Evolutionary conservation across 2,329 filamentous ascomycete species (phyloP).

Genomic region (Penicillium sp.): DNA sequence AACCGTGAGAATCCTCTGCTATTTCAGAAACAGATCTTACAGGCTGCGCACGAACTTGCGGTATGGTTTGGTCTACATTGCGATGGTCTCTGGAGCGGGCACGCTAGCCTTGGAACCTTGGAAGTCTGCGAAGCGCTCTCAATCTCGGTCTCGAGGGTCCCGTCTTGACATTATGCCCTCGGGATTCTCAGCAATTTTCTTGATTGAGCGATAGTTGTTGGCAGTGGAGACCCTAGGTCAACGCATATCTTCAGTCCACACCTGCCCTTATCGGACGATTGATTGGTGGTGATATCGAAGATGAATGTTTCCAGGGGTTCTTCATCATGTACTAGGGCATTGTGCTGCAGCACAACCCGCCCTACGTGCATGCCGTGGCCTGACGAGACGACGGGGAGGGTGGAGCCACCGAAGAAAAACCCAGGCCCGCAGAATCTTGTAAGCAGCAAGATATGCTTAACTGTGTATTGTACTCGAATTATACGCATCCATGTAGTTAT

Average conservation of each 20-base stretch:
- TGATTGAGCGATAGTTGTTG: background rate
- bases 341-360: background rate
- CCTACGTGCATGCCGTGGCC: background rate
- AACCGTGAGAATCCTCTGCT: background rate
- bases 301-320: background rate
- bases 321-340: background rate
- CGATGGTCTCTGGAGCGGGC: background rate
- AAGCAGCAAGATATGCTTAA: slow-evolving; percentile 3
- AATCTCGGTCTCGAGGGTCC: background rate
- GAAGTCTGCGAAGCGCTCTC: background rate
- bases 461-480: background rate
- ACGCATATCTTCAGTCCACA: background rate
- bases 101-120: background rate
- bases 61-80: background rate
- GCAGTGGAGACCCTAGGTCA: background rate
- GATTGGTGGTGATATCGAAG: background rate
- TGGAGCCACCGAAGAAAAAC: background rate
- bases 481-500: background rate
- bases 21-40: background rate
- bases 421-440: slow-evolving; percentile 8
- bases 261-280: background rate
- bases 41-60: background rate
- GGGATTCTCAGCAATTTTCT: background rate
- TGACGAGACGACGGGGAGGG: background rate
- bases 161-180: background rate